Conservation (phyloP, 2,329 filamentous ascomycete species). For the Hypoxylon sp. region DNA sequence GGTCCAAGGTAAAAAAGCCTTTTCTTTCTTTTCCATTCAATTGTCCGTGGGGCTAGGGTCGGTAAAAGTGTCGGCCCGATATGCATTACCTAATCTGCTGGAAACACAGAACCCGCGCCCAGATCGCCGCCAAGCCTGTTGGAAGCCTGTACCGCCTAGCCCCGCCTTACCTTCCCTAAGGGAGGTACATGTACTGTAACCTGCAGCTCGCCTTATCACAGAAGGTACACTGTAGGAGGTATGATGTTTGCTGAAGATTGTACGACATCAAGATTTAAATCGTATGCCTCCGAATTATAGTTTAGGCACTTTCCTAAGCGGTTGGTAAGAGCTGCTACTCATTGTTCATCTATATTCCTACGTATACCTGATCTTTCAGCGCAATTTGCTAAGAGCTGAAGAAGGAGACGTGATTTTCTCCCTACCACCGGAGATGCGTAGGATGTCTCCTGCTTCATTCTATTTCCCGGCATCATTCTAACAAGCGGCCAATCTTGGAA, state of each 20-base stretch:
- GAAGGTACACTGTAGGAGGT: neutral
- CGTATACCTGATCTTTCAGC: neutral
- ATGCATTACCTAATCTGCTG: neutral
- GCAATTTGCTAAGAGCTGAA: neutral
- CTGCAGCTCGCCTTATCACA: neutral
- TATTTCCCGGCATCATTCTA: neutral
- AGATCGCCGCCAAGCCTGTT: too few species aligned
- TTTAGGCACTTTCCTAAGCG: too few species aligned
- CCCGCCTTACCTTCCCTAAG: neutral
- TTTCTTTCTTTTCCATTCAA: conserved; percentile 8
- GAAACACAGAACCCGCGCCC: too few species aligned
- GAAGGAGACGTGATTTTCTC: neutral
- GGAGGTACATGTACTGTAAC: neutral
- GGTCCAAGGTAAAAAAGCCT: conserved; percentile 8
- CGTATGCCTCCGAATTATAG: too few species aligned
- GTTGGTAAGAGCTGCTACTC: too few species aligned
- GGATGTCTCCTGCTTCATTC: too few species aligned
- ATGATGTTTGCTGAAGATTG: neutral
- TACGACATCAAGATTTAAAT: neutral
- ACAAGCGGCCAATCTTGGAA: neutral
- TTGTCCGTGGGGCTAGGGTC: conserved; percentile 8
- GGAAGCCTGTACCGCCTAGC: neutral
- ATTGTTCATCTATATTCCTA: too few species aligned
- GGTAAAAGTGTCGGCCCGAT: conserved; percentile 22
- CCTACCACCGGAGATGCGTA: too few species aligned